These are phyloP conservation scores for Leccinum pachyderme DNA, from an alignment of 1,284 basidiomycete species.

Conservation along the genomic window DNA sequence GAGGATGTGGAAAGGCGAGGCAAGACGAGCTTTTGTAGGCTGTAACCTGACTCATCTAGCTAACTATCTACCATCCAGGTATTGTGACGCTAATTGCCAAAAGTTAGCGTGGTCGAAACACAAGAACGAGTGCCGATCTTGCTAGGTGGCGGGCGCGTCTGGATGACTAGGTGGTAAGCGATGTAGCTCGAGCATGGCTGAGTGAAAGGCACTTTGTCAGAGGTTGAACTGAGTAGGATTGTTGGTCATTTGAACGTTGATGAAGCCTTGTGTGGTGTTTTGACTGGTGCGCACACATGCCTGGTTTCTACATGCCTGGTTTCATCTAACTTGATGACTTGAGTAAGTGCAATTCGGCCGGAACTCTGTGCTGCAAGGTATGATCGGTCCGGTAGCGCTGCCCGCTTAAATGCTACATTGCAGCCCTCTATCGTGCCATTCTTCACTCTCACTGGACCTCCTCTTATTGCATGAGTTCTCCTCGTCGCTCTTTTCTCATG, in stretches of 20 bases:
- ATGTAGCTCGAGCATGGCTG: background rate
- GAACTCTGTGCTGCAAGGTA: background rate
- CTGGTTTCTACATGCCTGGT: background rate
- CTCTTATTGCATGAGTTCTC: background rate
- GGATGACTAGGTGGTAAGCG: background rate
- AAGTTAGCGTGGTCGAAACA: constrained; percentile 49
- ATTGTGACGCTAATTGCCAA: constrained; percentile 50
- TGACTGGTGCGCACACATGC: background rate
- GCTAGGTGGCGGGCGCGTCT: background rate
- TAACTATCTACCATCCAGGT: constrained; percentile 31
- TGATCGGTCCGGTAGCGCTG: background rate
- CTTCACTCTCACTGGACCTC: no score
- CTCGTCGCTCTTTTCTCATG: background rate
- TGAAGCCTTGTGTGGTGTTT: background rate
- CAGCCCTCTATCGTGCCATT: no score
- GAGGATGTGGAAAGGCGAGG: constrained; percentile 44
- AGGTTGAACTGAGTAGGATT: background rate
- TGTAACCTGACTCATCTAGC: background rate
- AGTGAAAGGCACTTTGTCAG: background rate
- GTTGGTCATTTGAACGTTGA: background rate
- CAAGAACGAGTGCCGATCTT: constrained; percentile 37
- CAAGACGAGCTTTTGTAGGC: constrained; percentile 10
- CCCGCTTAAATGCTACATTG: background rate
- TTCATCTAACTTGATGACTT: background rate
- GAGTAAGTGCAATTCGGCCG: background rate